Conservation (phyloP, 257 asterid species). For the Craterostigma plantagineum region DNA sequence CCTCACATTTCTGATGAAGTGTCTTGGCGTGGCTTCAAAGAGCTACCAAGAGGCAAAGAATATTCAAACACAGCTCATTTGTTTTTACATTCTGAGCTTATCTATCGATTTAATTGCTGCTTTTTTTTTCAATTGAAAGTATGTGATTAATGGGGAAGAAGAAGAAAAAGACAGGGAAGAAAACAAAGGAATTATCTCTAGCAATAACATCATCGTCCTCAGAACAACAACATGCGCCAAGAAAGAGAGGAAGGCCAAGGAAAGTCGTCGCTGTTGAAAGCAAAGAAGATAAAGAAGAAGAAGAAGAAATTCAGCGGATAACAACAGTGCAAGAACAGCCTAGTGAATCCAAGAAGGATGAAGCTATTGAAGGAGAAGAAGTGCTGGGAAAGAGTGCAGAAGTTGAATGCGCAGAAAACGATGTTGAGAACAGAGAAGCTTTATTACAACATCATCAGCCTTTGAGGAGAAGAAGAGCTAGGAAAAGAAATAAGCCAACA, state of each 20-base stretch:
- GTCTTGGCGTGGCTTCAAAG: too few species aligned
- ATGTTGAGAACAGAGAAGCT: conserved; percentile 4
- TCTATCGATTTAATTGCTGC: too few species aligned
- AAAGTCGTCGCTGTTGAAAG: conserved; percentile 12
- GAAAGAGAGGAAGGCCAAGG: conserved; percentile 65
- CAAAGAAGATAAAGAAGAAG: conserved; percentile 8
- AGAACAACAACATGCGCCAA: conserved; percentile 15
- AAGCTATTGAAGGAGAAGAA: conserved; percentile 13
- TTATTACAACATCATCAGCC: conserved; percentile 11
- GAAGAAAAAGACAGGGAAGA: conserved; percentile 30
- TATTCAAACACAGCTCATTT: too few species aligned
- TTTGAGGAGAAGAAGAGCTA: conserved; percentile 33
- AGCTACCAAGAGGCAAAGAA: too few species aligned
- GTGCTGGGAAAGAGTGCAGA: conserved; percentile 5
- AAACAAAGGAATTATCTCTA: conserved; percentile 26
- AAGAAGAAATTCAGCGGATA: conserved; percentile 10
- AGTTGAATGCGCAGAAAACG: conserved; percentile 12
- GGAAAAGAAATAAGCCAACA: conserved; percentile 58
- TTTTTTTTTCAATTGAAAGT: too few species aligned
- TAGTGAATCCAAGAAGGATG: too few species aligned
- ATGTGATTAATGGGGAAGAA: conserved; percentile 20
- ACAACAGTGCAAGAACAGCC: conserved; percentile 18
- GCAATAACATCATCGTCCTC: conserved; percentile 29
- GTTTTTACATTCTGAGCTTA: too few species aligned
- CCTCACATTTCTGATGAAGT: too few species aligned